Percentiles rank a stretch among this genome's conserved stretches.
Evolutionary conservation across 441 rosid species (phyloP).

Genomic region (Gossypium aridum): DNA sequence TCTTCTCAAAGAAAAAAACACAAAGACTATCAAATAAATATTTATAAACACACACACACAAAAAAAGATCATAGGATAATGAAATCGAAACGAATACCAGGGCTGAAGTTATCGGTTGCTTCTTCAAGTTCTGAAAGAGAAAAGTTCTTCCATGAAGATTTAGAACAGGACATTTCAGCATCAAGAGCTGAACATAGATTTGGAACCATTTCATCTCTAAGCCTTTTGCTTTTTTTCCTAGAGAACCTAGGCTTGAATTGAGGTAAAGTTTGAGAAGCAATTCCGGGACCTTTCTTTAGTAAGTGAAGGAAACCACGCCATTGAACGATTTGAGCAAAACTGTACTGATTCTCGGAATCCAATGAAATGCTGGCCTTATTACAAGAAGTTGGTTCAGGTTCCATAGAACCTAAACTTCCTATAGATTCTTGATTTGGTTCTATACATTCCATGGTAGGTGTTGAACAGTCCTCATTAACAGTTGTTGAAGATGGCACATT

Average conservation of each 20-base stretch:
- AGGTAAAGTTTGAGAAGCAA: slow-evolving; percentile 43
- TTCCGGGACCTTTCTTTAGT: slow-evolving; percentile 55
- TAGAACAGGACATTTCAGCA: slow-evolving; percentile 46
- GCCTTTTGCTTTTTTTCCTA: slow-evolving; percentile 56
- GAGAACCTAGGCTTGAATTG: slow-evolving; percentile 61
- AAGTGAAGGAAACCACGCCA: slow-evolving; percentile 49
- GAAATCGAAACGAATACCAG: slow-evolving; percentile 28
- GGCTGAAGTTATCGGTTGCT: slow-evolving; percentile 66
- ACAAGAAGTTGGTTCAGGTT: slow-evolving; percentile 39
- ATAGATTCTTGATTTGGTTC: background rate
- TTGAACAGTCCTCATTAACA: slow-evolving; percentile 26
- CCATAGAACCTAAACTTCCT: slow-evolving; percentile 30
- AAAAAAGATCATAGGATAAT: background rate
- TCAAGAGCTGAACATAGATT: slow-evolving; percentile 26
- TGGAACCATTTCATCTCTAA: slow-evolving; percentile 52
- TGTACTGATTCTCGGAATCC: slow-evolving; percentile 30
- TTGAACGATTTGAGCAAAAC: slow-evolving; percentile 3
- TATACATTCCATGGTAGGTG: background rate
- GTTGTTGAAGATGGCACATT: slow-evolving; percentile 21
- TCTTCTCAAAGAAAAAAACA: slow-evolving; percentile 28
- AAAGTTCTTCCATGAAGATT: slow-evolving; percentile 75
- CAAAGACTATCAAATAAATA: background rate
- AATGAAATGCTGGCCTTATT: slow-evolving; percentile 51
- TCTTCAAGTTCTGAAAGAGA: slow-evolving; percentile 52
- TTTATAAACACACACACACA: background rate